Conservation (phyloP, 1,139 yeast species). For the Waltiozyma sp. region DNA sequence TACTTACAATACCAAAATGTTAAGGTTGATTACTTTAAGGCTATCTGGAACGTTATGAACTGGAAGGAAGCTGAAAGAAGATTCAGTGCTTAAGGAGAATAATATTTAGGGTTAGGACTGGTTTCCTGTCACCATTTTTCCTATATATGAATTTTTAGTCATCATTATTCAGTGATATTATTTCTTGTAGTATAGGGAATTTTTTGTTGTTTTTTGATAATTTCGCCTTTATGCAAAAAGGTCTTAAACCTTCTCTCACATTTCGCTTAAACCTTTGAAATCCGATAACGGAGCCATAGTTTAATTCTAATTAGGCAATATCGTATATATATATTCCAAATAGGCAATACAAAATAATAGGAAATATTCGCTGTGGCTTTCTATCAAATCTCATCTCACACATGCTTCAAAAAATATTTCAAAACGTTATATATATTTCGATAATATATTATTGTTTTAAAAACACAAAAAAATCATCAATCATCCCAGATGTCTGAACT, state of each 20-base stretch:
- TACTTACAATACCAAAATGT: conserved; percentile 93
- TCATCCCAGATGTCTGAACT: conserved; percentile 47
- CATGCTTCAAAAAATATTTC: background rate
- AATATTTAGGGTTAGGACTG: too few relatives aligned
- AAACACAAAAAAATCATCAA: too few relatives aligned
- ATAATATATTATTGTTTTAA: too few relatives aligned
- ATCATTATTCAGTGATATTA: too few relatives aligned
- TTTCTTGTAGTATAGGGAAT: too few relatives aligned
- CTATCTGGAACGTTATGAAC: conserved; percentile 93
- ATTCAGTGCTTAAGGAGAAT: conserved; percentile 13
- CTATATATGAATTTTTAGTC: too few relatives aligned
- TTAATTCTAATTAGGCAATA: too few relatives aligned
- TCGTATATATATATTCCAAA: background rate
- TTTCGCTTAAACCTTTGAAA: too few relatives aligned
- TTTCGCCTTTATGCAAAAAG: too few relatives aligned
- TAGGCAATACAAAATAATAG: background rate
- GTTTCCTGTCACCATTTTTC: too few relatives aligned
- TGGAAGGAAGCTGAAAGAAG: conserved; percentile 86
- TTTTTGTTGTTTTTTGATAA: too few relatives aligned
- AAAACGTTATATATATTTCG: background rate
- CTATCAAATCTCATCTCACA: background rate
- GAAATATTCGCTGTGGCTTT: background rate
- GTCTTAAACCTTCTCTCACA: too few relatives aligned
- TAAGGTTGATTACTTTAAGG: conserved; percentile 90
- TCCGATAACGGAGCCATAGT: background rate